A percentile compares a stretch with the other conserved stretches of the same genome.
Conservation (phyloP, 106 monocot genomes). For the Dendrobium huoshanense region DNA sequence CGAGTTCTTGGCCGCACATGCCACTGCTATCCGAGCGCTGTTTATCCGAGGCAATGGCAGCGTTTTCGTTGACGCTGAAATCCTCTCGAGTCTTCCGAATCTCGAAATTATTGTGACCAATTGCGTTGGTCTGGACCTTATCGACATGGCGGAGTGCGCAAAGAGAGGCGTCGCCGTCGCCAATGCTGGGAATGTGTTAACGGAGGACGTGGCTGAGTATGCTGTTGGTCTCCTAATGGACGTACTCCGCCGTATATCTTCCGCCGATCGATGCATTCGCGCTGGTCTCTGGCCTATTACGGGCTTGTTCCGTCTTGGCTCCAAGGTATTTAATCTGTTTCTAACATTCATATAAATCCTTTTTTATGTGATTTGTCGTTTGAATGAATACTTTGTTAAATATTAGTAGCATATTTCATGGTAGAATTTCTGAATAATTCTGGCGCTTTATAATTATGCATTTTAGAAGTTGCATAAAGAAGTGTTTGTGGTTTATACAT, state of each 20-base stretch:
- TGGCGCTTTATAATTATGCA: too few relatives aligned
- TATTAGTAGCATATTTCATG: too few relatives aligned
- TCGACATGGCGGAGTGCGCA: slow-evolving; percentile 27
- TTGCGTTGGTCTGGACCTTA: slow-evolving; percentile 14
- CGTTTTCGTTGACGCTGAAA: not conserved
- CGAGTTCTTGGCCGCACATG: slow-evolving; percentile 6
- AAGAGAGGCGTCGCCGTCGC: slow-evolving; percentile 23
- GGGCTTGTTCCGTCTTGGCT: slow-evolving; percentile 15
- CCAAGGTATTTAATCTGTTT: slow-evolving; percentile 14
- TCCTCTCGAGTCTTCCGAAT: slow-evolving; percentile 14
- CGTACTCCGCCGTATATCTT: slow-evolving; percentile 24
- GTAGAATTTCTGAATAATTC: too few relatives aligned
- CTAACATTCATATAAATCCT: not conserved
- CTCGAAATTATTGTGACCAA: slow-evolving; percentile 17
- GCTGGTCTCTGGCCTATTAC: slow-evolving; percentile 10
- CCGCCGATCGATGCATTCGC: slow-evolving; percentile 18
- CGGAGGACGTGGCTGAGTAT: slow-evolving; percentile 28
- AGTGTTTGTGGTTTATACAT: too few relatives aligned
- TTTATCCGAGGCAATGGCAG: slow-evolving; percentile 2
- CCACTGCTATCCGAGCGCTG: slow-evolving; percentile 7
- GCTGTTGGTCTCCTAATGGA: slow-evolving; percentile 32
- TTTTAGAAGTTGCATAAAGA: too few relatives aligned
- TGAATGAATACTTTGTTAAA: too few relatives aligned
- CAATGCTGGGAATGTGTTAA: slow-evolving; percentile 13
- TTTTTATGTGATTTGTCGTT: too few relatives aligned